Conservation (phyloP, 2,329 filamentous ascomycete species). For the Aspergillus brasiliensis region DNA sequence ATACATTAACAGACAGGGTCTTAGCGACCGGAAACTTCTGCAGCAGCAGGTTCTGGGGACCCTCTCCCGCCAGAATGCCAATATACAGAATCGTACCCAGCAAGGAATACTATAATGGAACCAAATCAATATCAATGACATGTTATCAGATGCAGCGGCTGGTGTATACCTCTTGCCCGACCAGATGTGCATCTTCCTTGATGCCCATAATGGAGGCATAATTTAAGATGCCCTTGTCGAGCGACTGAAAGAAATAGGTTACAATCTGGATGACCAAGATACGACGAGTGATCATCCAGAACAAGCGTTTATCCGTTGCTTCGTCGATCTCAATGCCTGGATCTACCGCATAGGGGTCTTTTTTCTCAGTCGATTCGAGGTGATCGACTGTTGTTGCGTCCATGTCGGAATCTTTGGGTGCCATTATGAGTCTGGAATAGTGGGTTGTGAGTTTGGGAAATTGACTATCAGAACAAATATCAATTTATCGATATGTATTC, state of each 20-base stretch:
- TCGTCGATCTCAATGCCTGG: conserved; percentile 13
- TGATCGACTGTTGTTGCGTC: too few relatives aligned
- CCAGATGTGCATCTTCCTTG: conserved; percentile 36
- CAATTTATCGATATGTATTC: too few relatives aligned
- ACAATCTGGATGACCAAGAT: conserved; percentile 20
- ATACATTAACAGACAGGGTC: conserved; percentile 51
- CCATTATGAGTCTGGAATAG: too few relatives aligned
- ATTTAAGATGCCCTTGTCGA: conserved; percentile 25
- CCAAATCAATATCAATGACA: neutral
- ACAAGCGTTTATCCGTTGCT: conserved; percentile 20
- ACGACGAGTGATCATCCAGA: conserved; percentile 21
- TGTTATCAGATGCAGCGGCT: conserved; percentile 31
- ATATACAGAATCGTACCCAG: conserved; percentile 53
- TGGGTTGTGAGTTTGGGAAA: too few relatives aligned
- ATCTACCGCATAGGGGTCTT: neutral
- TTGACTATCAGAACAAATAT: too few relatives aligned
- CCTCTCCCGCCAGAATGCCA: conserved; percentile 55
- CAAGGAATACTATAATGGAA: conserved; percentile 47
- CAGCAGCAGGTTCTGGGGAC: conserved; percentile 54
- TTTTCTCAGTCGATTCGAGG: conserved; percentile 1
- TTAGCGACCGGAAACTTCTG: conserved; percentile 52
- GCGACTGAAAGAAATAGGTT: conserved; percentile 26
- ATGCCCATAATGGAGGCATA: conserved; percentile 30
- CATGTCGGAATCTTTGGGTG: too few relatives aligned
- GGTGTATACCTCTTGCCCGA: conserved; percentile 38